Conservation (phyloP, 2,329 filamentous ascomycete genomes). For the Magnaporthiopsis incrustans region DNA sequence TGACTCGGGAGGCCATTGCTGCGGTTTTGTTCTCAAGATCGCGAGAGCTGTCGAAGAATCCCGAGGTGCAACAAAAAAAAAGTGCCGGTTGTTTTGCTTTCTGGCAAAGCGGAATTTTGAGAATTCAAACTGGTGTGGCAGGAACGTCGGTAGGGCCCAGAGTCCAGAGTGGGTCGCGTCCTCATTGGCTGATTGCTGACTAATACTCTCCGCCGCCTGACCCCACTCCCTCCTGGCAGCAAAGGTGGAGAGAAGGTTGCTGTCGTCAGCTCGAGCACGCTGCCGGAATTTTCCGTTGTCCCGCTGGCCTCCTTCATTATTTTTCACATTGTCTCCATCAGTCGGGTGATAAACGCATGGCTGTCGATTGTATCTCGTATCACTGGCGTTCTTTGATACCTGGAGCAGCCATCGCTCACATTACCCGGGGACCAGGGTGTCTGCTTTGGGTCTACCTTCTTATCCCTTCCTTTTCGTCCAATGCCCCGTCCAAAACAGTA, state of each 20-base stretch:
- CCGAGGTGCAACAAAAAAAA: not conserved
- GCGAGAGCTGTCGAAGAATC: constrained; percentile 2
- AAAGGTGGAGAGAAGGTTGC: not conserved
- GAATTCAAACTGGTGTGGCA: not conserved
- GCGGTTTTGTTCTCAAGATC: constrained; percentile 20
- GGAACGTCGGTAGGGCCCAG: not conserved
- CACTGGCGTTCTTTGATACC: too few relatives aligned
- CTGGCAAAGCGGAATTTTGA: not conserved
- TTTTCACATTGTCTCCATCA: too few relatives aligned
- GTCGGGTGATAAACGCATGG: too few relatives aligned
- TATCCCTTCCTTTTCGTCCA: not conserved
- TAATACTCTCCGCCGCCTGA: not conserved
- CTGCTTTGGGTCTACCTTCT: not conserved
- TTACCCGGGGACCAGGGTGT: not conserved
- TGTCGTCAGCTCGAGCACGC: too few relatives aligned
- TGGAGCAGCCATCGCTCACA: not conserved
- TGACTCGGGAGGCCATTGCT: constrained; percentile 48
- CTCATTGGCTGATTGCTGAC: not conserved
- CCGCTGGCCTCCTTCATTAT: too few relatives aligned
- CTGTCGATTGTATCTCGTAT: too few relatives aligned
- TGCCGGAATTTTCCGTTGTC: too few relatives aligned
- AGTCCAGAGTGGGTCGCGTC: not conserved
- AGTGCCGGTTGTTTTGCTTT: not conserved
- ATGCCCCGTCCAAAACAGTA: not conserved
- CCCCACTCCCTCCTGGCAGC: not conserved